Evolutionary conservation across 2,329 filamentous ascomycete species (phyloP), one percentile per base, ranked within the genome.

Genomic region (Microsporum audouinii): DNA sequence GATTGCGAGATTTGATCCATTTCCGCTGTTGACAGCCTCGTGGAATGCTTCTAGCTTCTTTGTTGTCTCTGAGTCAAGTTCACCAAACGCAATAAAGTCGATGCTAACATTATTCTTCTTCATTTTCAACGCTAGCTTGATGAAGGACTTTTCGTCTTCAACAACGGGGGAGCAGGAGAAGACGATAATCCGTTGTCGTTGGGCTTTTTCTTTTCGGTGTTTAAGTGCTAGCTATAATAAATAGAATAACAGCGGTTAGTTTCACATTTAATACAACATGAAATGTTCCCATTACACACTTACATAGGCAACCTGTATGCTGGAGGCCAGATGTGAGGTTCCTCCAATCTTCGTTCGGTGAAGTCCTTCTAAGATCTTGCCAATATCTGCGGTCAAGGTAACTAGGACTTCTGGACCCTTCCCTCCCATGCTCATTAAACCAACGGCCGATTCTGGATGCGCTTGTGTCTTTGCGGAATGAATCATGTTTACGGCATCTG

Each of bases 341-440:
- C 95, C 94, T 68, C 88, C 86, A 76, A 99, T 96, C 82, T 96
- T 96, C 64, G 89, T 99, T 71, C 88, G 86, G 77, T 92, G 92
- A 76, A 96, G 79, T 60, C 91, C 91, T 65, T 95, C 89, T 66
- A 97, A 81, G 69, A 99, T 90, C 80, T 95, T 94, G 75, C 94
- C 94, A 72, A 94, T 90, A 75, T 99, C 95, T 63, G 90, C 92
- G 60, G 94, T 97, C 72, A 97, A 84, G 38, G 94, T 99, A 62
- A 94, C 95, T 65, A 99, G 84, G 66, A 99, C 92, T 78, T 97
- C 92, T 57, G 94, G 94, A n/a, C 91, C 91, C 72, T 89, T 92
- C 71, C 92, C 94, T 65, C 90, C 94, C 92, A 97, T 97, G 77
- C 90, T 96, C 91, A 99, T 96, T 66, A 99, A 80, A 59, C 95